Evolutionary conservation across 139 green algal species (phyloP).

Genomic region (Marvania coccoides): DNA sequence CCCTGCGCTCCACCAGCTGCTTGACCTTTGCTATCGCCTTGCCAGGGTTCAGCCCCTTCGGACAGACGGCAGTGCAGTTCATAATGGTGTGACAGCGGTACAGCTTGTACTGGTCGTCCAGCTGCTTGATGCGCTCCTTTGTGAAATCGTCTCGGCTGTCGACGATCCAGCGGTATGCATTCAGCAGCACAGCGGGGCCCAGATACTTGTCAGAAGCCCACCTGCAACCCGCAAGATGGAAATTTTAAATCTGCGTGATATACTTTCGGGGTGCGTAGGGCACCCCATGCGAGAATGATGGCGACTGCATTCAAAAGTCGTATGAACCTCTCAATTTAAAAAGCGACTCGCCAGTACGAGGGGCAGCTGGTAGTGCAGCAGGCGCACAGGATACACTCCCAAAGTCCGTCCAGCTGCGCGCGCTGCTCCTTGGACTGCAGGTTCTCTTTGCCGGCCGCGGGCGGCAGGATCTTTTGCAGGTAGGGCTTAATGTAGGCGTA

Average conservation of each 20-base stretch:
- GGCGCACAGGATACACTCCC: conserved; percentile 99
- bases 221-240: no score
- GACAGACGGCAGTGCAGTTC: conserved; percentile 81
- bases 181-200: conserved; percentile 88
- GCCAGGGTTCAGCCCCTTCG: conserved; percentile 89
- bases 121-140: conserved; percentile 67
- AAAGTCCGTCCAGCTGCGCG: conserved; percentile 93
- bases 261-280: no score
- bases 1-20: conserved; percentile 56
- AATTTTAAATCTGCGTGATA: no score
- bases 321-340: no score
- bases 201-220: conserved; percentile 99
- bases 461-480: conserved; percentile 71
- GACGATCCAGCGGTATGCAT: conserved; percentile 92
- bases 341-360: conserved; percentile 96
- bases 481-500: conserved; percentile 99
- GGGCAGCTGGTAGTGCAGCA: conserved; percentile 95
- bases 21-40: conserved; percentile 98
- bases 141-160: conserved; percentile 90
- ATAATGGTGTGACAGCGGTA: conserved; percentile 98
- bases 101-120: conserved; percentile 97
- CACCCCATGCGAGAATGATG: no score
- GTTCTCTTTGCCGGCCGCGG: conserved; percentile 62
- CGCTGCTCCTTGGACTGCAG: conserved; percentile 85
- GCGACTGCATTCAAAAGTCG: no score